These are phyloP conservation scores for Larix kaempferi DNA, from an alignment of 75 land plant species.

Conservation along the genomic window DNA sequence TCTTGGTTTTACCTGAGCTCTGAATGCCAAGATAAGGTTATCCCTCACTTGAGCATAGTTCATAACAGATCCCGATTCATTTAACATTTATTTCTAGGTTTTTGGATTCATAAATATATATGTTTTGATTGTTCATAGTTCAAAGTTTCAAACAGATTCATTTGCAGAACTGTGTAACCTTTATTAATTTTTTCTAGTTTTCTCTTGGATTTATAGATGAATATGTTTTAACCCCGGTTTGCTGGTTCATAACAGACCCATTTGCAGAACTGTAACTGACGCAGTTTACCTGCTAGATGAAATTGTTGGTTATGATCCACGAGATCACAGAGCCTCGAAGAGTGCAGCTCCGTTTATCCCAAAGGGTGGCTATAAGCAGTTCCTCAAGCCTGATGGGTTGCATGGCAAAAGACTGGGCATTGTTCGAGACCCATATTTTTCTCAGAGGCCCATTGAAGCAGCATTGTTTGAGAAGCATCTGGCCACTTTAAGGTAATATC, in stretches of 20 bases:
- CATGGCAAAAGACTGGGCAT: constrained; percentile 38
- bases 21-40: too few relatives aligned
- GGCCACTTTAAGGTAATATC: constrained; percentile 23
- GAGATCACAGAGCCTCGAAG: constrained; percentile 26
- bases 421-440: constrained; percentile 5
- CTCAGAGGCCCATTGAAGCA: background rate
- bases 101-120: background rate
- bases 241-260: constrained; percentile 20
- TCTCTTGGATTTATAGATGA: background rate
- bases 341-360: constrained; percentile 30
- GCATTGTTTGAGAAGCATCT: constrained; percentile 16
- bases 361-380: constrained; percentile 37
- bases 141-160: background rate
- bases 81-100: background rate
- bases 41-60: too few relatives aligned
- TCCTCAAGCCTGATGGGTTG: constrained; percentile 38
- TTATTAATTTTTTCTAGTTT: background rate
- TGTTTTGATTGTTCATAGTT: background rate
- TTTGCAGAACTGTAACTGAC: constrained; percentile 37
- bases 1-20: too few relatives aligned
- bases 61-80: background rate
- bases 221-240: background rate
- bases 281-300: constrained; percentile 38
- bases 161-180: background rate
- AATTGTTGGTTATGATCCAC: constrained; percentile 33